Conservation (phyloP, 192 early-diverging fungal genomes). For the Coemansia asiatica region DNA sequence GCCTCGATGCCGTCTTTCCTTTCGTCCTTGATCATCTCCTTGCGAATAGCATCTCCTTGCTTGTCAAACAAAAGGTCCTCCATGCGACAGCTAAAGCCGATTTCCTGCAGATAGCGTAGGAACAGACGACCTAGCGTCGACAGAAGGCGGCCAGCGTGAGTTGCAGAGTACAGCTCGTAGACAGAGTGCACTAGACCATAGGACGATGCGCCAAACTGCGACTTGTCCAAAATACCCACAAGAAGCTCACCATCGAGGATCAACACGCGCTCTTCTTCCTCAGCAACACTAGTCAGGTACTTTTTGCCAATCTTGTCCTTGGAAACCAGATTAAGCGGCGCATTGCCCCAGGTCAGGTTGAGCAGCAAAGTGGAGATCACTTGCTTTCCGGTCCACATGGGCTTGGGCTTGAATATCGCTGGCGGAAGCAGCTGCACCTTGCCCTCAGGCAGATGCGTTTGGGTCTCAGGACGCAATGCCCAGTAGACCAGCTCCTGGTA, state of each 20-base stretch:
- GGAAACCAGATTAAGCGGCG: conserved; percentile 83
- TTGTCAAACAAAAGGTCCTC: conserved; percentile 90
- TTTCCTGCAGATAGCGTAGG: conserved; percentile 81
- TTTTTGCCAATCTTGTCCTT: conserved; percentile 83
- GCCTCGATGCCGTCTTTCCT: conserved; percentile 68
- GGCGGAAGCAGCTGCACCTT: conserved; percentile 84
- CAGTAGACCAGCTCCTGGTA: conserved; percentile 95
- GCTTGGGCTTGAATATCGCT: conserved; percentile 80
- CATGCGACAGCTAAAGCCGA: conserved; percentile 96
- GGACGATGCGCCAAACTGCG: conserved; percentile 90
- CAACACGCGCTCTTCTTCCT: conserved; percentile 80
- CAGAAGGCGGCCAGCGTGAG: conserved; percentile 85
- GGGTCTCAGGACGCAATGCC: conserved; percentile 71
- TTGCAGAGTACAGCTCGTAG: conserved; percentile 91
- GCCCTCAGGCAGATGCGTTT: conserved; percentile 60
- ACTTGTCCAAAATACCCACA: conserved; percentile 94
- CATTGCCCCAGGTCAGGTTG: conserved; percentile 79
- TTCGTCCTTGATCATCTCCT: conserved; percentile 67
- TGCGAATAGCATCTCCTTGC: conserved; percentile 76
- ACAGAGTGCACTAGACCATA: conserved; percentile 94
- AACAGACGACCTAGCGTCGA: conserved; percentile 90
- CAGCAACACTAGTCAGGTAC: conserved; percentile 77
- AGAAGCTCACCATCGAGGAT: conserved; percentile 87
- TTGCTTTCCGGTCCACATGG: conserved; percentile 98
- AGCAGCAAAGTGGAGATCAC: conserved; percentile 88